Evolutionary conservation across 1,139 yeast species (phyloP), one percentile per base, ranked within the genome.

Genomic region (Pichia sp.): DNA sequence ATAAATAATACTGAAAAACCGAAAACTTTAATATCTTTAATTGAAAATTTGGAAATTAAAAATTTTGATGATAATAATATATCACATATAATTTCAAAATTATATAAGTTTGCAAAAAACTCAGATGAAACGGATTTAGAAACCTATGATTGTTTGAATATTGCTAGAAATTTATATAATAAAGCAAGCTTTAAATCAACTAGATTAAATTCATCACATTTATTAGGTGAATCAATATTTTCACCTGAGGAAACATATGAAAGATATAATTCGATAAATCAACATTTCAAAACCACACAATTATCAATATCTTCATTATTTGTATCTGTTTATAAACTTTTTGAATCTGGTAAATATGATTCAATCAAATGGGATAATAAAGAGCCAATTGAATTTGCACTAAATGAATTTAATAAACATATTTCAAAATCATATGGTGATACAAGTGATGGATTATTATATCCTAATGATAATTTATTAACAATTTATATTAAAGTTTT

Each of bases 301-400:
- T 68, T 56, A 71, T 70, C 78, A 34, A 53, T 80, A 1, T 53
- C 63, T 3, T 78, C 81, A 0, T 62, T 80, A 27, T 61, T 80
- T 7, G 60, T 68, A 3, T 54, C 65, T 1, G 54, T 57, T n/a
- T 49, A 53, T n/a, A 51, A 60, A 42, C 34, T 61, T 32, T 49
- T 51, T 31, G 64, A 61, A 42, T 45, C 40, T 28, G 56, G 49
- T 1, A 27, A 5, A 2, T 51, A 56, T 40, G 48, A 53, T 9
- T 31, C 43, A 2, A 39, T 49, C 5, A 32, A 30, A 10, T 60
- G 63, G 63, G 50, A 46, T 5, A 42, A 41, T 11, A 26, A 38
- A 6, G 45, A 66, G 51, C 86, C 89, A 0, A 71, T 83, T 1
- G 87, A 82, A 54, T 69, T 81, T 18, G 82, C 86, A 0, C 72